These are phyloP conservation scores for Petunia hybrid DNA, from an alignment of 305 asterid species.

Conservation along the genomic window DNA sequence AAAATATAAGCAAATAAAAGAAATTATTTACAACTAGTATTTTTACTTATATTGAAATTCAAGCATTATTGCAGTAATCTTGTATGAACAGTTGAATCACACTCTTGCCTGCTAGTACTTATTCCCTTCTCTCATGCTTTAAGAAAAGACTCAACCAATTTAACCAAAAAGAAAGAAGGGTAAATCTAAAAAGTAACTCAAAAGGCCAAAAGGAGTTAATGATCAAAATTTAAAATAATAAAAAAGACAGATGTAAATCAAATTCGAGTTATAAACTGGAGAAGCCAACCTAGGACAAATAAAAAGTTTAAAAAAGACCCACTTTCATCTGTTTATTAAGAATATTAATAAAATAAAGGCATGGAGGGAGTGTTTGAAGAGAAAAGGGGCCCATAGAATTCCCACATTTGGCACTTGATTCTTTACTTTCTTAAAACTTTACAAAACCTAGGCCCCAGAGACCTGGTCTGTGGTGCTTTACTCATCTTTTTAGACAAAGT, in stretches of 20 bases:
- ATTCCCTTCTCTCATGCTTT: not conserved
- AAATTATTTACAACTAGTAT: too few relatives aligned
- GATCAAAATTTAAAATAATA: not conserved
- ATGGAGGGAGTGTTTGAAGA: not conserved
- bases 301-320: conserved; percentile 8
- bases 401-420: conserved; percentile 28
- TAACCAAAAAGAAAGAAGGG: not conserved
- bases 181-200: not conserved
- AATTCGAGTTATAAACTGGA: not conserved
- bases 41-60: too few relatives aligned
- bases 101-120: too few relatives aligned
- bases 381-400: not conserved
- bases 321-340: conserved; percentile 18
- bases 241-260: conserved; percentile 10
- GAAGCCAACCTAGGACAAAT: conserved; percentile 27
- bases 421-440: conserved; percentile 16
- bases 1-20: too few relatives aligned
- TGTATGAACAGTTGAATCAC: too few relatives aligned
- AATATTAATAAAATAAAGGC: not conserved
- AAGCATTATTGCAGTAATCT: too few relatives aligned
- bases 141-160: not conserved
- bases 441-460: conserved; percentile 9
- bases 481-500: conserved; percentile 26
- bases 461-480: conserved; percentile 23
- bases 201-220: not conserved